Evolutionary conservation across 352 stramenopile species (phyloP).

Genomic region (Phytophthora hibernalis): DNA sequence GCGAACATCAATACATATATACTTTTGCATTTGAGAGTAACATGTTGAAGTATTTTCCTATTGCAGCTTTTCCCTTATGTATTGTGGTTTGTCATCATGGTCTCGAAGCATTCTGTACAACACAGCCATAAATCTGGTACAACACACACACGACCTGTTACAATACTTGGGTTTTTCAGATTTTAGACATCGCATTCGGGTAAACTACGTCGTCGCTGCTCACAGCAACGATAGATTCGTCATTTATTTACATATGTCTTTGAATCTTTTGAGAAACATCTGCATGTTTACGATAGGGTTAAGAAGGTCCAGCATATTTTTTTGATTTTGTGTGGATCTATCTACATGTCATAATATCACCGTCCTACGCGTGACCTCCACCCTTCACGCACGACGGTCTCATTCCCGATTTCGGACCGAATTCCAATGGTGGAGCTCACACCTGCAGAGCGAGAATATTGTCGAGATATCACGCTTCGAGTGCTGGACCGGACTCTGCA

Average conservation of each 20-base stretch:
- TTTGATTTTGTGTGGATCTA: constrained; percentile 6
- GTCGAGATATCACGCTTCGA: constrained; percentile 22
- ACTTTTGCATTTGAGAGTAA: neutral
- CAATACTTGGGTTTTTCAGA: neutral
- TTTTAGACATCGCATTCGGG: constrained; percentile 6
- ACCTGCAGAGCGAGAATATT: constrained; percentile 18
- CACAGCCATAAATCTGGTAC: neutral
- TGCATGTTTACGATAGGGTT: constrained; percentile 6
- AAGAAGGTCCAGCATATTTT: constrained; percentile 3
- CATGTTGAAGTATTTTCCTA: neutral
- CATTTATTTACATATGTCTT: constrained; percentile 22
- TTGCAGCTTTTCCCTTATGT: no score
- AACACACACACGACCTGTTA: neutral
- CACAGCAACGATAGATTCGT: neutral
- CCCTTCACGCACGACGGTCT: constrained; percentile 2
- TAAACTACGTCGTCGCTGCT: constrained; percentile 5
- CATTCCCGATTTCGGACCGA: constrained; percentile 4
- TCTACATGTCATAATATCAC: neutral
- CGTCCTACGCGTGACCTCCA: neutral
- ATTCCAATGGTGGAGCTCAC: constrained; percentile 9
- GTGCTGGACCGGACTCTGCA: constrained; percentile 23
- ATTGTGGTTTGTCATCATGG: no score
- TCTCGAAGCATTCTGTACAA: constrained; percentile 2
- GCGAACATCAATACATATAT: no score
- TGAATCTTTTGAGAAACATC: neutral